Evolutionary conservation across 176 grass and related monocot species (phyloP), one percentile per base, ranked within the genome.

Genomic region (Thinopyrum elongatum): DNA sequence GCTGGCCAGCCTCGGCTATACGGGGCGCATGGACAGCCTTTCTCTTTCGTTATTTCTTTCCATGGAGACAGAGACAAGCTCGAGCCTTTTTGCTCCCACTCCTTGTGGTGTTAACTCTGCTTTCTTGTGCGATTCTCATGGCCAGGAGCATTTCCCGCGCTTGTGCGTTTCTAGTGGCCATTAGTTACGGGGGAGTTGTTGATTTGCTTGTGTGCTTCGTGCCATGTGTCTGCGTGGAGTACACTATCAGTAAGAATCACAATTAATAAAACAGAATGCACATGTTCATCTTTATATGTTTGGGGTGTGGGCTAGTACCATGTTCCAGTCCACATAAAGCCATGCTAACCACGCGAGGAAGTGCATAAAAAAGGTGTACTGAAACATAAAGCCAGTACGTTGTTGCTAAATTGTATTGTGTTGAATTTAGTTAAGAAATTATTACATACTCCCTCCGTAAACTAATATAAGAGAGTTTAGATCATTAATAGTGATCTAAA

Each of bases 81-180:
- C 33, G 8, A 31, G 58, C 58, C 61, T 68, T 85, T 76, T 46
- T 41, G 42, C 74, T 66, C 68, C 62, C 15, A 36, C 31, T 85
- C 44, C 11, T 76, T 22, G 47, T 65, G 46, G 68, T 76, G 76
- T 47, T 66, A 33, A 63, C 78, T 68, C 58, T 4, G 22, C 30
- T 61, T 47, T 67, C 23, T 64, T 42, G 70, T 70, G 70, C 35
- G 70, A 77, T 90, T 86, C 63, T 59, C 25, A 83, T 77, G 73
- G 74, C 64, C 19, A 57, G 21, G 78, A 62, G 63, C 72, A 31
- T 63, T 80, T 74, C 33, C 15, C 25, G 5, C 55, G 8, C 6
- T 39, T 21, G 53, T 79, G 88, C 73, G 80, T 55, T 86, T 78
- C 79, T 11, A 86, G 71, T 82, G 88, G 64, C 83, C 88, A 86